Conservation (phyloP, 1,284 basidiomycete genomes). For the Cryptococcus floricola region DNA sequence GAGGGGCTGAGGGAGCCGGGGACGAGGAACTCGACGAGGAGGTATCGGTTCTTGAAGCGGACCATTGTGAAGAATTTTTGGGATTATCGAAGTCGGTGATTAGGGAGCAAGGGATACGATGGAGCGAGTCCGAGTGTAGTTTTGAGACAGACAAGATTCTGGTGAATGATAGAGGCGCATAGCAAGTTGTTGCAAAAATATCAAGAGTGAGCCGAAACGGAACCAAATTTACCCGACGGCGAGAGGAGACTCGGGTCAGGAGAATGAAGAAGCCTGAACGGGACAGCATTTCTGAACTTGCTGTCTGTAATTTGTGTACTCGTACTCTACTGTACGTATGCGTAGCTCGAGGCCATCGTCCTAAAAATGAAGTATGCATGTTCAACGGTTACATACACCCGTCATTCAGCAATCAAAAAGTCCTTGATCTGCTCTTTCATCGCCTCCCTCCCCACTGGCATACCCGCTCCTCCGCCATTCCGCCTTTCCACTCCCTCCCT, state of each 20-base stretch:
- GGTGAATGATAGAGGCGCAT: no score
- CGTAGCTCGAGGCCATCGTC: no score
- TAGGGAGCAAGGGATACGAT: neutral
- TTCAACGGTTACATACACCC: neutral
- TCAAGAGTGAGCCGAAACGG: no score
- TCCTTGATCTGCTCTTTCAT: constrained; percentile 35
- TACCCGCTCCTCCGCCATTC: neutral
- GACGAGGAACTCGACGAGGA: constrained; percentile 47
- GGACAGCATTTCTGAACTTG: no score
- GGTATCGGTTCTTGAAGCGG: constrained; percentile 46
- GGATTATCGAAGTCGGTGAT: neutral
- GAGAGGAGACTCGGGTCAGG: no score
- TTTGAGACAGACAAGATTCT: neutral
- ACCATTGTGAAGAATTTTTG: constrained; percentile 27
- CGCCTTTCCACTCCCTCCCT: constrained; percentile 13
- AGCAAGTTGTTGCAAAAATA: no score
- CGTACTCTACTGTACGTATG: no score
- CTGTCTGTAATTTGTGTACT: no score
- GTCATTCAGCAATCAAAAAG: constrained; percentile 27
- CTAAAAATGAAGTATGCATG: no score
- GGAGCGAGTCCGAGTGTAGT: neutral
- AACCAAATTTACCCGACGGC: no score
- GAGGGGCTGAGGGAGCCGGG: constrained; percentile 18
- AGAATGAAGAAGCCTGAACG: no score
- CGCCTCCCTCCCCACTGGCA: constrained; percentile 21